phyloP scores from a whole-genome alignment of 139 green algal species.

The Closterium sp. region DNA sequence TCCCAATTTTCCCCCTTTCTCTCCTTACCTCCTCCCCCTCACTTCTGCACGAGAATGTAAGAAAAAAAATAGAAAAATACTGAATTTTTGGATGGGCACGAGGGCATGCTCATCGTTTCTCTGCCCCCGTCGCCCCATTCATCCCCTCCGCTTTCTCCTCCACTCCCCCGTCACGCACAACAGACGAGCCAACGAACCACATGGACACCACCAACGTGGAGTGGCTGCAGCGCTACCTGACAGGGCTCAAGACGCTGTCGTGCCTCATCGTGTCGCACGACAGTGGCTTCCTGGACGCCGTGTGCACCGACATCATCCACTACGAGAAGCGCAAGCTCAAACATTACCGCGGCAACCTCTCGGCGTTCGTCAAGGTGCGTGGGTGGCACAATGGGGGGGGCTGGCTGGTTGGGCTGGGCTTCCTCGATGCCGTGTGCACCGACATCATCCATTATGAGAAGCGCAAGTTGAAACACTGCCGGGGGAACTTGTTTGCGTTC shows the following conservation, averaged over 20 bases:
- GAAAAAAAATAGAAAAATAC: no score
- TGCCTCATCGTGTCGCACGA: slow-evolving; percentile 76
- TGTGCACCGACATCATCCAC: slow-evolving; percentile 77
- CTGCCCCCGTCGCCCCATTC: not conserved
- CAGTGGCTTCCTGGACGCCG: slow-evolving; percentile 70
- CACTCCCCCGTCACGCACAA: no score
- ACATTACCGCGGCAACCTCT: slow-evolving; percentile 63
- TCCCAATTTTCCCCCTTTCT: no score
- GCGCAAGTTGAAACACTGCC: slow-evolving; percentile 68
- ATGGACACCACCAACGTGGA: slow-evolving; percentile 67
- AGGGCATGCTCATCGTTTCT: not conserved
- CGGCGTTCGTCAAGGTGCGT: slow-evolving; percentile 46
- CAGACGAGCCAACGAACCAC: slow-evolving; percentile 61
- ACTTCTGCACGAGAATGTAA: no score
- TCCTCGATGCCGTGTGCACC: slow-evolving; percentile 73
- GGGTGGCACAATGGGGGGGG: no score
- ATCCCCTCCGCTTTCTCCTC: no score
- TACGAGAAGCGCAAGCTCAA: slow-evolving; percentile 73
- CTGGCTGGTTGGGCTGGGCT: slow-evolving; percentile 48
- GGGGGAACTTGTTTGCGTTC: slow-evolving; percentile 56
- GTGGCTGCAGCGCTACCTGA: slow-evolving; percentile 73
- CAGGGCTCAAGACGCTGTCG: slow-evolving; percentile 47
- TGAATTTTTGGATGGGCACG: no score
- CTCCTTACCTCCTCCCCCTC: no score
- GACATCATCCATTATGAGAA: slow-evolving; percentile 74